phyloP scores from a whole-genome alignment of 495 filamentous ascomycete genomes.

The Penicillium alfredii region DNA sequence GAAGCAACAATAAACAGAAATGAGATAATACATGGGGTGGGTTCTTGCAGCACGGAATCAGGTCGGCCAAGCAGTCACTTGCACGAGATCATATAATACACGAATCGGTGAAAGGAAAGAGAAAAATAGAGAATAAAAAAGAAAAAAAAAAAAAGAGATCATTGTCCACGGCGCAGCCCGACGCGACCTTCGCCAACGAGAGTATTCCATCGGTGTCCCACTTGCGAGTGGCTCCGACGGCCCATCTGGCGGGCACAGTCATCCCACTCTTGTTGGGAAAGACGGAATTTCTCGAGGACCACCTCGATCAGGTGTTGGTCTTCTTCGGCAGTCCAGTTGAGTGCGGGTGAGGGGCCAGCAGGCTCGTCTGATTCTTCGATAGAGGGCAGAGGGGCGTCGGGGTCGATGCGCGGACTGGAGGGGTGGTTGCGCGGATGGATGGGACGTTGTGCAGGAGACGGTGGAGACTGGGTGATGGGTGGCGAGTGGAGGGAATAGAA shows the following conservation, averaged over 20 bases:
- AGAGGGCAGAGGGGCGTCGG: slow-evolving; percentile 37
- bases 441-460: slow-evolving; percentile 24
- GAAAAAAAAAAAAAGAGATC: slow-evolving; percentile 16
- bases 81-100: too few relatives aligned
- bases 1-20: slow-evolving; percentile 3
- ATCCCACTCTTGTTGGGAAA: slow-evolving; percentile 70
- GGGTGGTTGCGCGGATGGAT: slow-evolving; percentile 7
- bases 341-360: slow-evolving; percentile 6
- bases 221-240: slow-evolving; percentile 52
- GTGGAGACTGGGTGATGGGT: slow-evolving; percentile 34
- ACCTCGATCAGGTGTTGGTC: slow-evolving; percentile 67
- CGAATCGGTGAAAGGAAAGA: too few relatives aligned
- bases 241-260: slow-evolving; percentile 66
- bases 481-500: slow-evolving; percentile 54
- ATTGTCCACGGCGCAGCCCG: slow-evolving; percentile 36
- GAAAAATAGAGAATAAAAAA: slow-evolving; percentile 5
- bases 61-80: slow-evolving; percentile 3
- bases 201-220: slow-evolving; percentile 66
- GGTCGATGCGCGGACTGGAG: slow-evolving; percentile 16
- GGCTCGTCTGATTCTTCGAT: slow-evolving; percentile 31
- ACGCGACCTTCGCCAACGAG: slow-evolving; percentile 58
- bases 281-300: slow-evolving; percentile 67
- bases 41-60: slow-evolving; percentile 11
- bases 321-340: slow-evolving; percentile 60
- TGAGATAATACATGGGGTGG: slow-evolving; percentile 19